Evolutionary conservation across 257 asterid species (phyloP), one percentile per base, ranked within the genome.

Genomic region (Lantana camara): DNA sequence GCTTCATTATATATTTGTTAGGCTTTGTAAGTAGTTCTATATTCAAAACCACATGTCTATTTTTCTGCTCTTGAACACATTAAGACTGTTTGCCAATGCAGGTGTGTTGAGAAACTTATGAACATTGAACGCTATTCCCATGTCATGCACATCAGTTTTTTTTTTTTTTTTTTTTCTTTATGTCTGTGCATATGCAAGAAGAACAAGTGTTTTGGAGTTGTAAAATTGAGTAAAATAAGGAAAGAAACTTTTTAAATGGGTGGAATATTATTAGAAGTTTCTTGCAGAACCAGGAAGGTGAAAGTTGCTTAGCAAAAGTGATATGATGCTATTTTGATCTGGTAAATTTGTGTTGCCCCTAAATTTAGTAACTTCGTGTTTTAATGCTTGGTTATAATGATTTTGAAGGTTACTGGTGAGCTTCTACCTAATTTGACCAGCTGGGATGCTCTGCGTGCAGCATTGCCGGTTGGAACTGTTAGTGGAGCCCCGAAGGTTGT

Each of bases 401-500:
- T 76, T 55, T 74, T 71, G 73, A 70, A 93, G 98, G 98, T 90
- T 55, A 83, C 96, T 51, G 97, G 97, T 48, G 95, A 93, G 72
- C 71, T 90, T 64, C 83, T 74, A 16, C 77, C 86, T 70, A 63
- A 83, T 68, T 81, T 90, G 77, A 90, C 85, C 50, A 80, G 96
- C 80, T 94, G 99, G 99, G 99, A 94, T 58, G 97, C 85, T 71
- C 83, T 94, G 47, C 95, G 96, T 41, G 91, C 99, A 24, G 99
- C 99, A 47, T 79, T 94, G 75, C 99, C 97, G 20, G 99, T 94
- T 29, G 99, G 99, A 70, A 94, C 99, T 51, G 99, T 94, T 73
- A 90, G 99, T 68, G 99, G 99, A 71, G 99, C 99, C 34, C 99
- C 99, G 63, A 94, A 94, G 97, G 99, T 93, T 68, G 72, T 64